A percentile compares a stretch with the other conserved stretches of the same genome.
These are phyloP conservation scores for Ceratocystis eucalypticola DNA, from an alignment of 2,329 filamentous ascomycete species.

Conservation along the genomic window DNA sequence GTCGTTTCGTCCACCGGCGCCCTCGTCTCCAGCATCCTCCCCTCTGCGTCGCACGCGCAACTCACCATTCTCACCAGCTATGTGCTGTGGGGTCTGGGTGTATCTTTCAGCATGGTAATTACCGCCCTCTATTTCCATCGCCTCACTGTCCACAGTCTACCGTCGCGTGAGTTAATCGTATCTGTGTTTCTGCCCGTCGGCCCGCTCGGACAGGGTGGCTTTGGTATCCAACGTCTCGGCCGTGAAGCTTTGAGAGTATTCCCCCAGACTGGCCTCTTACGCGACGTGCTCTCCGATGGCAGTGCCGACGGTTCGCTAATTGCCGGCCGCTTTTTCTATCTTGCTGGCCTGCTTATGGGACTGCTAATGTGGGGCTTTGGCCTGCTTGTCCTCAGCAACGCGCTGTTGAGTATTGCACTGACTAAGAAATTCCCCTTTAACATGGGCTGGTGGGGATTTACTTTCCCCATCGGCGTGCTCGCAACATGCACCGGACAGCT, in stretches of 20 bases:
- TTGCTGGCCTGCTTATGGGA: conserved; percentile 22
- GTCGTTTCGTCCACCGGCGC: conserved; percentile 52
- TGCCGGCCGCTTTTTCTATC: conserved; percentile 34
- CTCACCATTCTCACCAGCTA: conserved; percentile 52
- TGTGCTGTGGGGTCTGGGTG: conserved; percentile 54
- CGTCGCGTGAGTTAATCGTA: conserved; percentile 52
- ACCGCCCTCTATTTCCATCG: conserved; percentile 58
- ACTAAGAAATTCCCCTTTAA: conserved; percentile 33
- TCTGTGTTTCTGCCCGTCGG: conserved; percentile 55
- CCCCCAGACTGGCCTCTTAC: conserved; percentile 32
- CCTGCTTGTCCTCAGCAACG: conserved; percentile 33
- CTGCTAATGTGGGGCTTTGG: conserved; percentile 35
- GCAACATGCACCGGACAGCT: conserved; percentile 31
- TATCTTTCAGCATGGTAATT: conserved; percentile 44
- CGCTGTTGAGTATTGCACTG: conserved; percentile 30
- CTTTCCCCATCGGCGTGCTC: conserved; percentile 35
- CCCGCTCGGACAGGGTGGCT: conserved; percentile 53
- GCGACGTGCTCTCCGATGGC: conserved; percentile 24
- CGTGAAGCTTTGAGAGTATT: conserved; percentile 33
- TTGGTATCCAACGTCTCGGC: conserved; percentile 40
- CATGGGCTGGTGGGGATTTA: conserved; percentile 37
- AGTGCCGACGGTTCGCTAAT: conserved; percentile 44
- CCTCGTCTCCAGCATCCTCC: conserved; percentile 48
- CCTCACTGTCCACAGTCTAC: conserved; percentile 51
- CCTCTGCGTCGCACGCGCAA: conserved; percentile 40